Base-by-base conservation (phyloP, 1,284 basidiomycete genomes). In the Rhodotorula sp. region DNA sequence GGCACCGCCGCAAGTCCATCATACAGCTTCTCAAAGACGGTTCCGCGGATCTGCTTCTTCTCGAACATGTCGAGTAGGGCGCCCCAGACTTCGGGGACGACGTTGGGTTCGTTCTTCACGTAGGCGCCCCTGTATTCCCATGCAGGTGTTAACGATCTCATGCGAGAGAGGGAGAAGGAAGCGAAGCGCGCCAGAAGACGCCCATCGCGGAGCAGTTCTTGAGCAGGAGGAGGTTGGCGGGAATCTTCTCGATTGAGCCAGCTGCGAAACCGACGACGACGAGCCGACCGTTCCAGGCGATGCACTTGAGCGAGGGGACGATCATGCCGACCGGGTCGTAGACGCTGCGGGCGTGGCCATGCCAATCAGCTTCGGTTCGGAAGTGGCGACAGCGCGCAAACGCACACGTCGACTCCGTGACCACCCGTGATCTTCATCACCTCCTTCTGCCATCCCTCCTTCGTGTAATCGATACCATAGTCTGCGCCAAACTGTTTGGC, bases 221-320 rank as follows among this genome's bases (percentile, higher is more conserved):
- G 44, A 95, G 83, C 15, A 97, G 83, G 5, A 95, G 86, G 37
- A 96, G 82, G 79, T 96, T 95, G 77, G 92, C 86, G 0, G 93
- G 90, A 26, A 94, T 83, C 89, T 93, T 93, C 80, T 98, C 94
- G 71, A 98, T 96, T 13, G 82, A 80, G 16, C 94, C 92, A 16
- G 87, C 89, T 11, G 91, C 92, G 64, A 81, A 82, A 30, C 95
- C 95, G 63, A 99, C 89, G 34, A 98, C 90, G 28, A 98, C 78
- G 6, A 91, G 87, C 20, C 95, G 86, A 2, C 93, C 92, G 80
- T 95, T 95, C 89, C 93, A 97, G 2, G 90, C 91, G 67, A 95
- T 92, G 79, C 92, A 94, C 80, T 95, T 95, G 69, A 96, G 79
- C 40, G 86, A 87, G 77, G 72, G 72, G 30, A 69, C 84, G 69